Evolutionary conservation across 768 basidiomycete species (phyloP), one percentile per base, ranked within the genome.

Genomic region (Pisolithus microcarpus): DNA sequence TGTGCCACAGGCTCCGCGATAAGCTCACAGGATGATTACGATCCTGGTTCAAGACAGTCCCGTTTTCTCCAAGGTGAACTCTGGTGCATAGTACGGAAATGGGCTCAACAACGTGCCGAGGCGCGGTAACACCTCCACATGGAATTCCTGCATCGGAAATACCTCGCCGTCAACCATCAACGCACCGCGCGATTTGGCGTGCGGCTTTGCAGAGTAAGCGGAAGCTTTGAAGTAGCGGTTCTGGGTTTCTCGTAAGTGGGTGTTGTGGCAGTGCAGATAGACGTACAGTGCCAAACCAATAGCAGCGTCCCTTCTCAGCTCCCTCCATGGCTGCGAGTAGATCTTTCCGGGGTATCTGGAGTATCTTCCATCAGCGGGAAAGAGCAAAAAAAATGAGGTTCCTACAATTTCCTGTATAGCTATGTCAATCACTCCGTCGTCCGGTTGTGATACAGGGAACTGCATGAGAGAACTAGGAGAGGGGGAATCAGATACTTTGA

Each of bases 101-200:
- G 79, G 78, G 58, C 85, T 87, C 10, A 89, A 66, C 26, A 87
- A 62, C 0, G 80, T 84, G 19, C 77, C 87, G 23, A 87, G 64
- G 11, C 78, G 76, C n/a, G 70, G 72, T 57, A 88, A 81, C 9
- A 85, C 82, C 64, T 91, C 87, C 3, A 92, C 81, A 56, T 87
- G 77, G 61, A 80, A 91, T 59, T 83, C 79, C 61, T 82, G 75
- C 56, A 87, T 85, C 9, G 85, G 85, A 58, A 79, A 84, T 5
- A 69, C 59, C 67, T 94, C 91, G 7, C 91, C 91, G 57, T 94
- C 91, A 16, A 94, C 73, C 13, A 85, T 72, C 16, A 92, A 60
- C 57, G 70, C 68, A 2, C 85, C 85, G 30, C 79, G 72, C 3
- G 69, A 46, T 9, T 46, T 48, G 2, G 71, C 60, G 28, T 79